Percentiles rank a stretch among this genome's conserved stretches.
Conservation (phyloP, 164 flowering plant species). For the Paratinospora sagittata region DNA sequence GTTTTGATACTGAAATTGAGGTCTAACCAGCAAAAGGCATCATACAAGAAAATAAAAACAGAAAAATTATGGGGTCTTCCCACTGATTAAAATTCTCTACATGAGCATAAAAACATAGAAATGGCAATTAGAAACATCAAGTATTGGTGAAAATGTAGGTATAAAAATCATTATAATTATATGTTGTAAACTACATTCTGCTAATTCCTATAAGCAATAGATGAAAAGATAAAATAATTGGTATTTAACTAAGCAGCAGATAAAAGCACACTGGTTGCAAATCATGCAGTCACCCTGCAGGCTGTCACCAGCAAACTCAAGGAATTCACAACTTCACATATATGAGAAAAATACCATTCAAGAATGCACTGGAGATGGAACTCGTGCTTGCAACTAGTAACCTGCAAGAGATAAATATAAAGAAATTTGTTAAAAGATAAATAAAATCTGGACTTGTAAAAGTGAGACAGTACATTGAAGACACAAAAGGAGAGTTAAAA, state of each 20-base stretch:
- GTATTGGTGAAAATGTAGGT: not conserved
- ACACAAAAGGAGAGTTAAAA: not conserved
- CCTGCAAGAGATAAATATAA: slow-evolving; percentile 46
- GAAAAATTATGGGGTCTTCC: not conserved
- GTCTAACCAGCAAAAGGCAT: not conserved
- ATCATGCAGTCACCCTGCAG: not conserved
- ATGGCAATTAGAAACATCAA: not conserved
- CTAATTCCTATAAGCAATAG: not conserved
- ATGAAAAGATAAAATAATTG: not conserved
- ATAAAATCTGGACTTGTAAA: no score
- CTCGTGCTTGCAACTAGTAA: slow-evolving; percentile 93
- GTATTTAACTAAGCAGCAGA: not conserved
- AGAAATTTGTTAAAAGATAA: not conserved
- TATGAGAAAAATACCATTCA: slow-evolving; percentile 57
- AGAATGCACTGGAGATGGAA: slow-evolving; percentile 98
- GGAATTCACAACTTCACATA: not conserved
- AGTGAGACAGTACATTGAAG: not conserved
- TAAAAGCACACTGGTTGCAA: not conserved
- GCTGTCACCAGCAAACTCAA: not conserved
- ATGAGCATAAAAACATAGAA: not conserved
- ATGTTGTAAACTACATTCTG: not conserved
- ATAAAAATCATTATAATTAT: not conserved
- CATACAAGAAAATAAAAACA: not conserved
- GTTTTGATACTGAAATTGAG: not conserved
- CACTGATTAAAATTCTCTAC: not conserved